Evolutionary conservation across 1,139 yeast species (phyloP).

Genomic region (Debaryomycetaceae sp.): DNA sequence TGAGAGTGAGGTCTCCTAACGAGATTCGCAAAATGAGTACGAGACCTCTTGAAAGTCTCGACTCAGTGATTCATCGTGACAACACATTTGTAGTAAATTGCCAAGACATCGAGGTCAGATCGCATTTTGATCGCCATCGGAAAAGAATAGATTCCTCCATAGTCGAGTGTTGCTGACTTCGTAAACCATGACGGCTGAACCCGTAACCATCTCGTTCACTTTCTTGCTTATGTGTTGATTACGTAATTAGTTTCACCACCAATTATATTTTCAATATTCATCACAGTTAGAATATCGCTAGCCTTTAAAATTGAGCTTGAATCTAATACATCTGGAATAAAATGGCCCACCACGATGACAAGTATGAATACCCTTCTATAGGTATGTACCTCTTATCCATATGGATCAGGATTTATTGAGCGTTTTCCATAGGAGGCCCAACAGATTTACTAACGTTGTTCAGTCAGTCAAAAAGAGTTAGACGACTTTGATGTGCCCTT

Average conservation of each 20-base stretch:
- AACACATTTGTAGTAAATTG: no score
- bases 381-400: slow-evolving; percentile 16
- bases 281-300: background rate
- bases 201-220: background rate
- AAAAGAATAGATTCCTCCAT: no score
- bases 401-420: background rate
- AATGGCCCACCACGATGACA: slow-evolving; percentile 10
- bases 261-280: slow-evolving; percentile 4
- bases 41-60: no score
- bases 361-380: slow-evolving; percentile 24
- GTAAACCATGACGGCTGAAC: no score
- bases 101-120: no score
- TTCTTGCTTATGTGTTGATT: background rate
- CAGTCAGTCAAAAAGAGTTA: slow-evolving; percentile 30
- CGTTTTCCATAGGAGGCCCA: background rate
- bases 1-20: no score
- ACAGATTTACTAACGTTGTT: slow-evolving; percentile 9
- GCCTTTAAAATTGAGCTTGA: background rate
- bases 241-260: slow-evolving; percentile 5
- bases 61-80: no score
- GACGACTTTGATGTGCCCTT: slow-evolving; percentile 45
- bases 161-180: no score
- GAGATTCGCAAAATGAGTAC: no score
- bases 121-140: no score
- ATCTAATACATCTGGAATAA: background rate